Evolutionary conservation across 2,329 filamentous ascomycete species (phyloP), one percentile per base, ranked within the genome.

Genomic region (Pyrenochaeta sp.): DNA sequence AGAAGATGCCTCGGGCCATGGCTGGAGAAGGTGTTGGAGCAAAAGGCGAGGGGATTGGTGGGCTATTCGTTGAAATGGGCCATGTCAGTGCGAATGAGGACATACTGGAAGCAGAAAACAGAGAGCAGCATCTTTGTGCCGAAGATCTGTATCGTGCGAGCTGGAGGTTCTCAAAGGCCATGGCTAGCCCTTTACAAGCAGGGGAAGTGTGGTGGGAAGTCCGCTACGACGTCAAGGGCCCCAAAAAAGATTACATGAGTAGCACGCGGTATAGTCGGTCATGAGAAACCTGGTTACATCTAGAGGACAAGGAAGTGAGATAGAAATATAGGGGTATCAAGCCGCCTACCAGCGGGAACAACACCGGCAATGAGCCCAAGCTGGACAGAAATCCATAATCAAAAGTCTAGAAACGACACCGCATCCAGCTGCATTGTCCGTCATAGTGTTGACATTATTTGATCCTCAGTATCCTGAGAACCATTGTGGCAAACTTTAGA

Each of bases 1-100:
- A 52, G 0, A 51, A 52, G 10, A 32, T 57, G 11, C 37, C 27
- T 14, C 39, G 30, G 3, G 40, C 47, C 0, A 43, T 21, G 1
- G 37, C 35, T 10, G 46, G 32, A 2, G 43, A 53, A 31, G 58
- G 56, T 2, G 55, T 52, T 53, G 64, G 54, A 7, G 17, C 10
- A 0, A 31, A 40, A 3, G 58, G 56, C 0, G 79, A 79, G 49
- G 81, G 82, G 3, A 85, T 88, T 0, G 90, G 92, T 64, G 91
- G 91, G 51, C 75, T 93, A 17, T 94, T 94, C 68, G 89, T 93
- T 60, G 83, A 89, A 61, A 77, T 93, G n/a, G 84, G 90, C 50
- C 42, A 73, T 5, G 60, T 77, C 29, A 15, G 20, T 11, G 12
- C 5, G 1, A 18, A 14, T 9, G 30, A 29, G 7, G 77, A 79